A percentile compares a stretch with the other conserved stretches of the same genome.
Conservation (phyloP, 805 yeast species). For the Dipodascus albidus region DNA sequence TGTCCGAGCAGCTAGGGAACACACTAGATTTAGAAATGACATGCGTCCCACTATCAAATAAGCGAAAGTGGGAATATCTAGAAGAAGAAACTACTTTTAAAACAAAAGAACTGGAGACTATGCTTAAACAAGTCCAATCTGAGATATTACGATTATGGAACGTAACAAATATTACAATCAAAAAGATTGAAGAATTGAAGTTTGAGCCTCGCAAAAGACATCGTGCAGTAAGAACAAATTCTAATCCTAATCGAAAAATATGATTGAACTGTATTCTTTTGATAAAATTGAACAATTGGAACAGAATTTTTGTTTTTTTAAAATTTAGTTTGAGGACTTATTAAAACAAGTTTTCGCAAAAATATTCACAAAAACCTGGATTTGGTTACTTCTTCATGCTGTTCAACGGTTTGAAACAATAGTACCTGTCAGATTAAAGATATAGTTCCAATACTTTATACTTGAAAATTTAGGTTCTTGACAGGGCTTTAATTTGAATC, state of each 20-base stretch:
- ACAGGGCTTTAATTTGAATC: too few species aligned
- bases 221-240: not conserved
- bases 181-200: not conserved
- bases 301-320: too few species aligned
- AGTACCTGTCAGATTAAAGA: too few species aligned
- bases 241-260: not conserved
- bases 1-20: not conserved
- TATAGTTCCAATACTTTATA: too few species aligned
- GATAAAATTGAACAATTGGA: too few species aligned
- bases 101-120: not conserved
- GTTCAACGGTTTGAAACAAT: too few species aligned
- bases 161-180: not conserved
- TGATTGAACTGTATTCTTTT: not conserved
- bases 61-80: not conserved
- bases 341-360: too few species aligned
- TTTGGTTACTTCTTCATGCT: too few species aligned
- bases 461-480: too few species aligned
- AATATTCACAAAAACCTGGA: too few species aligned
- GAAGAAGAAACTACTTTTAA: not conserved
- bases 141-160: not conserved
- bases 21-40: not conserved
- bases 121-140: not conserved
- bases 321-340: too few species aligned
- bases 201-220: not conserved
- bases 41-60: not conserved